A percentile compares a stretch with the other conserved stretches of the same genome.
Evolutionary conservation across 225 moss, liverwort and hornwort species (phyloP).

Genomic region (Marchantia polymorpha): DNA sequence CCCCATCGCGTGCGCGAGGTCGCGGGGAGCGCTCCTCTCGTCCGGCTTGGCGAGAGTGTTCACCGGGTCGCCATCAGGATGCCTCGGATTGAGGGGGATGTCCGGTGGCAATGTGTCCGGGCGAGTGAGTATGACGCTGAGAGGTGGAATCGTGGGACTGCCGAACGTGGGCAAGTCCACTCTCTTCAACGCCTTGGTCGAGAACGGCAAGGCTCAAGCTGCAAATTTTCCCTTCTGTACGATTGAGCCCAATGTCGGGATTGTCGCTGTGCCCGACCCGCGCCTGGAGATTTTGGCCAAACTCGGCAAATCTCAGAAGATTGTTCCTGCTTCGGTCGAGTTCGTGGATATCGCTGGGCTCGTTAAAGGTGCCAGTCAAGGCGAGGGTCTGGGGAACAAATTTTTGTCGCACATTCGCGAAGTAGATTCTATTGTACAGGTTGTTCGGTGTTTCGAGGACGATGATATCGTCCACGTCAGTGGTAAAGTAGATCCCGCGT

Average conservation of each 20-base stretch:
- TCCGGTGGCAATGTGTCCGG: constrained; percentile 21
- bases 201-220: constrained; percentile 94
- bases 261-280: constrained; percentile 86
- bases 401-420: constrained; percentile 94
- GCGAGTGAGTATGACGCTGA: constrained; percentile 72
- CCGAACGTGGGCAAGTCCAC: constrained; percentile 97
- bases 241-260: constrained; percentile 91
- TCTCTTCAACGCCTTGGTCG: constrained; percentile 88
- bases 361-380: constrained; percentile 96
- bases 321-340: constrained; percentile 82
- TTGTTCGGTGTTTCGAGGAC: constrained; percentile 97
- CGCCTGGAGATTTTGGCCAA: constrained; percentile 69
- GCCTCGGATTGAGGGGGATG: constrained; percentile 13
- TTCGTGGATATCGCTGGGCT: constrained; percentile 99
- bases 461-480: constrained; percentile 94
- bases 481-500: constrained; percentile 86
- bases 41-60: constrained; percentile 13
- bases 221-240: constrained; percentile 99
- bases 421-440: constrained; percentile 97
- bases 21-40: constrained; percentile 18
- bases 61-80: constrained; percentile 20
- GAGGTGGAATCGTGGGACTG: constrained; percentile 91
- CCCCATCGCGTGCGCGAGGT: constrained; percentile 35
- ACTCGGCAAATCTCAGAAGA: constrained; percentile 84
- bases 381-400: constrained; percentile 98